Evolutionary conservation across 2,329 filamentous ascomycete species (phyloP).

Genomic region (Trichoderma sp.): DNA sequence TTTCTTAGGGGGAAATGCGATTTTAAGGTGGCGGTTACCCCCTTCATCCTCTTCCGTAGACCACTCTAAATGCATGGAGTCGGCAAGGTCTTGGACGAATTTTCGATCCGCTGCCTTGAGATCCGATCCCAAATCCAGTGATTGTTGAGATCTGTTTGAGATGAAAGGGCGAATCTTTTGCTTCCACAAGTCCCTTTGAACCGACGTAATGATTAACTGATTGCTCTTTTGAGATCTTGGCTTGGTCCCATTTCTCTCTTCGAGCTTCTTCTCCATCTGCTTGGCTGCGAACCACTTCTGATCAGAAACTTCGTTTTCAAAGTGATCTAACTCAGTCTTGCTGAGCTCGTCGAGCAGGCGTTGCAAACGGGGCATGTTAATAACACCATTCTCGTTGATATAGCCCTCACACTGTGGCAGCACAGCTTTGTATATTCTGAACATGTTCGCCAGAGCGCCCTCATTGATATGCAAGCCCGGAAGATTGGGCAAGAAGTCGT

Average conservation of each 20-base stretch:
- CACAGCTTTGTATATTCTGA: conserved; percentile 89
- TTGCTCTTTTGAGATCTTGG: conserved; percentile 48
- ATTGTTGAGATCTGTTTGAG: conserved; percentile 59
- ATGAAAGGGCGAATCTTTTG: conserved; percentile 79
- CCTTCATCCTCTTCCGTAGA: conserved; percentile 56
- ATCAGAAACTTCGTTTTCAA: conserved; percentile 85
- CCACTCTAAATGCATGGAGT: conserved; percentile 56
- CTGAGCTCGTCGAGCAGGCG: conserved; percentile 78
- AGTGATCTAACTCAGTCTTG: conserved; percentile 87
- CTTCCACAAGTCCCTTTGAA: conserved; percentile 79
- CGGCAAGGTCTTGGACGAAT: conserved; percentile 85
- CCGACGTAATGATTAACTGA: conserved; percentile 70
- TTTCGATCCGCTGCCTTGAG: conserved; percentile 83
- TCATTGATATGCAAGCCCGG: conserved; percentile 98
- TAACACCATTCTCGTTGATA: conserved; percentile 91
- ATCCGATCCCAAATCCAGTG: conserved; percentile 69
- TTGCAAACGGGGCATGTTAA: conserved; percentile 78
- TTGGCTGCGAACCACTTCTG: conserved; percentile 91
- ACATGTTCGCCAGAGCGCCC: conserved; percentile 94
- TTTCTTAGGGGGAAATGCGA: conserved; percentile 46
- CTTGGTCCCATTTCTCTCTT: conserved; percentile 55
- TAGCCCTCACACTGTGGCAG: conserved; percentile 86
- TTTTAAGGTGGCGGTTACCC: conserved; percentile 50
- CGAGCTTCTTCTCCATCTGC: conserved; percentile 62
- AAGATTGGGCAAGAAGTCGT: conserved; percentile 96